Conservation (phyloP, 2,329 filamentous ascomycete species). For the Xylariaceae sp. region DNA sequence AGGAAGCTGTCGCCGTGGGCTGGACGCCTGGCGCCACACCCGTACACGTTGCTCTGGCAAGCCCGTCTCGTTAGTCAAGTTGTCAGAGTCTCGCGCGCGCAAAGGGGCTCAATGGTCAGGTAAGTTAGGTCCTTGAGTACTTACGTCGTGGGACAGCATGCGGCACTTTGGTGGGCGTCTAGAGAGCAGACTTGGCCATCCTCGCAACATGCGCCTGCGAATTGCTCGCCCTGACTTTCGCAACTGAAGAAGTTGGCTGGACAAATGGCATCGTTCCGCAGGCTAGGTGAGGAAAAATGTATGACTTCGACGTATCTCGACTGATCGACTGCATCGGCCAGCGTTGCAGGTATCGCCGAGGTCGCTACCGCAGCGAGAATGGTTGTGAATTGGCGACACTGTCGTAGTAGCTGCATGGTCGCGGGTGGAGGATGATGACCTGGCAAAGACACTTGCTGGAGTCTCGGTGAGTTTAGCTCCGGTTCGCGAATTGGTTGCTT, state of each 20-base stretch:
- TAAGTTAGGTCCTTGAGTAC: conserved; percentile 17
- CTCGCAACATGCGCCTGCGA: conserved; percentile 47
- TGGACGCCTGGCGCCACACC: conserved; percentile 43
- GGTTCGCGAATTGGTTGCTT: not conserved
- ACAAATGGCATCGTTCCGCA: conserved; percentile 35
- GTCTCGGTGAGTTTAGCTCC: conserved; percentile 5
- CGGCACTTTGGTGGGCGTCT: conserved; percentile 44
- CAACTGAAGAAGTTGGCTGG: conserved; percentile 48
- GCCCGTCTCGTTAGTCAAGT: conserved; percentile 7
- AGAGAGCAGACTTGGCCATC: conserved; percentile 47
- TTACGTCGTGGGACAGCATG: conserved; percentile 51
- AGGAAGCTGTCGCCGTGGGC: conserved; percentile 39
- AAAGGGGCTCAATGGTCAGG: not conserved
- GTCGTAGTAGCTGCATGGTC: conserved; percentile 24
- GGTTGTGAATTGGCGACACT: conserved; percentile 15
- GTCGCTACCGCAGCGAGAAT: conserved; percentile 17
- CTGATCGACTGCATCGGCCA: conserved; percentile 25
- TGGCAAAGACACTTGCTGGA: not conserved
- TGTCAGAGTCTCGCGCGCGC: not conserved
- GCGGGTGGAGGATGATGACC: not conserved
- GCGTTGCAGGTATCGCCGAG: conserved; percentile 13
- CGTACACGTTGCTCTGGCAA: conserved; percentile 48
- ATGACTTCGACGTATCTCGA: conserved; percentile 23
- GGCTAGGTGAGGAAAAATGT: conserved; percentile 27
- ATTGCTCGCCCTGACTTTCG: conserved; percentile 42